Evolutionary conservation across 2,329 filamentous ascomycete species (phyloP).

Genomic region (Hymenoscyphus fructigenus): DNA sequence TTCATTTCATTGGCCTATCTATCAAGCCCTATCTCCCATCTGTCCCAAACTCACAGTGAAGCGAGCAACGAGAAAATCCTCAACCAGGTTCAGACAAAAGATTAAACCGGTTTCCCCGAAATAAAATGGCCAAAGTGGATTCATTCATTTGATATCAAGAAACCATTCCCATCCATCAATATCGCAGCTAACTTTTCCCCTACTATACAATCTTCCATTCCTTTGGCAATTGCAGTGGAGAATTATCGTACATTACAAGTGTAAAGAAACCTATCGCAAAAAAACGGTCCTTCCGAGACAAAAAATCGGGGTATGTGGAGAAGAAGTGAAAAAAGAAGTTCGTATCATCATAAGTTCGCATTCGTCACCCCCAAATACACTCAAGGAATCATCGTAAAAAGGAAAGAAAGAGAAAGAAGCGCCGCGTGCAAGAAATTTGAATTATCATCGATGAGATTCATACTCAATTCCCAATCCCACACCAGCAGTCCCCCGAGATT

Average conservation of each 20-base stretch:
- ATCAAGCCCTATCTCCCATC: no score
- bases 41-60: no score
- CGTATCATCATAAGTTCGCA: neutral
- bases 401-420: neutral
- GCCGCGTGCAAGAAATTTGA: neutral
- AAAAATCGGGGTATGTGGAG: neutral
- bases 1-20: no score
- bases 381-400: neutral
- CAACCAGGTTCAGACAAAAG: neutral
- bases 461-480: conserved; percentile 57
- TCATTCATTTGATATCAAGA: neutral
- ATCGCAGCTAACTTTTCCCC: neutral
- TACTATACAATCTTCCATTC: neutral
- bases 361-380: neutral
- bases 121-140: neutral
- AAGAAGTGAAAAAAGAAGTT: neutral
- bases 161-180: neutral
- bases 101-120: neutral
- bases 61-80: no score
- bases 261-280: neutral
- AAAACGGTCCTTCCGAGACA: neutral
- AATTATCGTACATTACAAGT: neutral
- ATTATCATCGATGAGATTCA: conserved; percentile 14
- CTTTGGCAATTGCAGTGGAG: neutral
- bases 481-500: conserved; percentile 45